Conservation (phyloP, 192 early-diverging fungal genomes). For the Coemansia sp. region DNA sequence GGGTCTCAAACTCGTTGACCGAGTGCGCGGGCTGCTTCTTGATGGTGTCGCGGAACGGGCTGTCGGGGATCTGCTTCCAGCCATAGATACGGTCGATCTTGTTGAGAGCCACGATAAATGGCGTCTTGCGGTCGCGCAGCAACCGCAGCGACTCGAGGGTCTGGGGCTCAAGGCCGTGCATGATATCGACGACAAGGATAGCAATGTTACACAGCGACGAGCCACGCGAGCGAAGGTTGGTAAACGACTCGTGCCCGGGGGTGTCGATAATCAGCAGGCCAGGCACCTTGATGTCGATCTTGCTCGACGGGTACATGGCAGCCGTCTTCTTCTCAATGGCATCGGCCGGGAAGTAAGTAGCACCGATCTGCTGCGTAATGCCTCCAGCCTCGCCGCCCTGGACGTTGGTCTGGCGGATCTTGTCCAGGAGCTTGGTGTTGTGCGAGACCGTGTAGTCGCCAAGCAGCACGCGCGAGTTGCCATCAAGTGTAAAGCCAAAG, state of each 20-base stretch:
- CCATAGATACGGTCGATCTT: conserved; percentile 97
- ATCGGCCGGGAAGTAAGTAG: conserved; percentile 97
- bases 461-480: conserved; percentile 57
- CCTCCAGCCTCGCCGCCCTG: conserved; percentile 99
- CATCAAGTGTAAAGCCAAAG: conserved; percentile 58
- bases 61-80: conserved; percentile 84
- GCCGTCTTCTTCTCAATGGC: conserved; percentile 92
- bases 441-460: conserved; percentile 56
- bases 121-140: conserved; percentile 89
- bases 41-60: conserved; percentile 77
- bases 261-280: conserved; percentile 97
- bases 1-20: conserved; percentile 76
- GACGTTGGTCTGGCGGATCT: conserved; percentile 99
- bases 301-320: conserved; percentile 60
- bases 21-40: conserved; percentile 69
- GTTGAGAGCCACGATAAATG: conserved; percentile 98
- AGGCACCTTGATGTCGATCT: conserved; percentile 79
- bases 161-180: conserved; percentile 98
- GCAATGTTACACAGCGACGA: conserved; percentile 99
- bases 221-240: conserved; percentile 92
- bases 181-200: conserved; percentile 98
- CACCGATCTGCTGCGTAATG: conserved; percentile 99
- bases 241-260: conserved; percentile 98
- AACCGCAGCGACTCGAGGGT: conserved; percentile 93
- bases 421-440: conserved; percentile 97